These are phyloP conservation scores for Leishmania mexicana DNA, from an alignment of 208 protist species.

Conservation along the genomic window DNA sequence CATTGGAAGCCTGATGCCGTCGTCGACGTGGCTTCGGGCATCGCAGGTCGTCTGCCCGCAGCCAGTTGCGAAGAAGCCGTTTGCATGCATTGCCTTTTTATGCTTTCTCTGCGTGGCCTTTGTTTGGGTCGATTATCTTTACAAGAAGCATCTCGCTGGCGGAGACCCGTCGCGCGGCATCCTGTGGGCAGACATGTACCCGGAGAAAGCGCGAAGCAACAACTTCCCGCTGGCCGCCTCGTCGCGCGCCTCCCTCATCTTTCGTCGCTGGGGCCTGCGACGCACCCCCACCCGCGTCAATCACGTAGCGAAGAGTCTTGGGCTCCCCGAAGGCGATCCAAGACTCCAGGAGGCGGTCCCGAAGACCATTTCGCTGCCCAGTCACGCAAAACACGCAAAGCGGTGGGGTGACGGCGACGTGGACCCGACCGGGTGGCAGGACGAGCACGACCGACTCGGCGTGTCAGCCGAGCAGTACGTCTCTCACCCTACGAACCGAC, in stretches of 20 bases:
- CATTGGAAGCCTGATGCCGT: background rate
- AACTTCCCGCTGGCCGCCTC: background rate
- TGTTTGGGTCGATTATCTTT: conserved; percentile 64
- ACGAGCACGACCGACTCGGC: conserved; percentile 18
- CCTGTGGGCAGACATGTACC: conserved; percentile 68
- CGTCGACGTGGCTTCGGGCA: background rate
- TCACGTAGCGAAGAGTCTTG: conserved; percentile 1
- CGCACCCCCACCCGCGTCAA: background rate
- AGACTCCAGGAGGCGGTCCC: conserved; percentile 16
- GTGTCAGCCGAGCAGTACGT: conserved; percentile 5
- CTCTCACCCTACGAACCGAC: conserved; percentile 57
- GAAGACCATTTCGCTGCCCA: conserved; percentile 8
- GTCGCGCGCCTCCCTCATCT: conserved; percentile 2
- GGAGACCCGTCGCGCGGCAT: conserved; percentile 77
- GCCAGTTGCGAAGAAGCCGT: conserved; percentile 26
- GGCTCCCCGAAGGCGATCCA: conserved; percentile 19
- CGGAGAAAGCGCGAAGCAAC: conserved; percentile 24
- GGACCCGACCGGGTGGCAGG: conserved; percentile 19
- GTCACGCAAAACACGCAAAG: background rate
- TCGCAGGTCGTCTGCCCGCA: conserved; percentile 19
- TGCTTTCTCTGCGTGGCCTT: conserved; percentile 53
- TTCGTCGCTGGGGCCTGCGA: conserved; percentile 14
- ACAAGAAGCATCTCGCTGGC: conserved; percentile 48
- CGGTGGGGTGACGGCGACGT: background rate
- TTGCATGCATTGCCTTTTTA: conserved; percentile 39